Percentiles rank a stretch among this genome's conserved stretches.
Evolutionary conservation across 306 rosid genomes (phyloP).

Genomic region (Parietaria judaica): DNA sequence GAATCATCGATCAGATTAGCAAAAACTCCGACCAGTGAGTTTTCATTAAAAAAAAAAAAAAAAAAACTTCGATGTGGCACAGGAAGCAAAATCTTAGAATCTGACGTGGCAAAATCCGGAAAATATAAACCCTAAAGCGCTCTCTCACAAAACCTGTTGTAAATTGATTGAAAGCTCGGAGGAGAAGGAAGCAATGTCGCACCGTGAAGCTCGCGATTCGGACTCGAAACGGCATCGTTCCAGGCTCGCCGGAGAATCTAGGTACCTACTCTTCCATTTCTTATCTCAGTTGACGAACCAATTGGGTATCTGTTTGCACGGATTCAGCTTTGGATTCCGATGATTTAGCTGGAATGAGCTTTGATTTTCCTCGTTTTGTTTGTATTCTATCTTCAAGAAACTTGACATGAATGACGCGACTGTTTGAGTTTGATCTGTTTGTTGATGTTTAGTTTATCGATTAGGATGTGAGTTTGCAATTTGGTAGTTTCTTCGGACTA

Average conservation of each 20-base stretch:
- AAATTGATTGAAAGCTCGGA: background rate
- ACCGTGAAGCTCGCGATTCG: slow-evolving; percentile 55
- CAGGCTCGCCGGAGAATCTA: slow-evolving; percentile 62
- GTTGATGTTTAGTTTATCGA: background rate
- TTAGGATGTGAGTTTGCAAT: background rate
- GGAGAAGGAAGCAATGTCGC: slow-evolving; percentile 48
- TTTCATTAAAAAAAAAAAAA: too few species aligned
- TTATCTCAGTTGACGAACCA: background rate
- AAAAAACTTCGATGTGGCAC: too few species aligned
- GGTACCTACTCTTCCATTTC: slow-evolving; percentile 34
- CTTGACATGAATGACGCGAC: too few species aligned
- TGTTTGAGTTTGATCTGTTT: too few species aligned
- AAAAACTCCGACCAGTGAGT: too few species aligned
- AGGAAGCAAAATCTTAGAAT: too few species aligned
- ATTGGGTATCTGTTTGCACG: background rate
- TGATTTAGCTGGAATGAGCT: background rate
- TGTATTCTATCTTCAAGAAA: background rate
- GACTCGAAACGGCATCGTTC: slow-evolving; percentile 66
- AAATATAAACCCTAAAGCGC: background rate
- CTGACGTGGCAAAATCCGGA: background rate
- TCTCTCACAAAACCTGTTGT: background rate
- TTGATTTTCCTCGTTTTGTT: background rate
- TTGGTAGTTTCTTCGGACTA: background rate
- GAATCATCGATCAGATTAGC: too few species aligned
- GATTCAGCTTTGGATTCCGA: background rate